Evolutionary conservation across 2,329 filamentous ascomycete species (phyloP), one percentile per base, ranked within the genome.

Genomic region (Arthrocladium fulminans): DNA sequence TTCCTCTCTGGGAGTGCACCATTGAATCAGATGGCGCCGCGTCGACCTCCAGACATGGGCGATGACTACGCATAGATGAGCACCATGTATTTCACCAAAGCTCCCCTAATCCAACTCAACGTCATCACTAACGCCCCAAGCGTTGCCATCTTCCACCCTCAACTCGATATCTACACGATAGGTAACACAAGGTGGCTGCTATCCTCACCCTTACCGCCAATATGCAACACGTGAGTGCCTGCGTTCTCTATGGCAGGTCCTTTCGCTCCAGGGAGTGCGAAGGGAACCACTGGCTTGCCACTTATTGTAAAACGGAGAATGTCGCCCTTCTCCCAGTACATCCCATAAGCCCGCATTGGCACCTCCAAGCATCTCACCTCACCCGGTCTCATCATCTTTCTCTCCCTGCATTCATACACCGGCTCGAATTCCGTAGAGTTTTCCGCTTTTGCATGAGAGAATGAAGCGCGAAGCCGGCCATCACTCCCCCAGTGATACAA

Each of bases 401-500:
- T 24, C n/a, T 30, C 23, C 25, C 20, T 30, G 29, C 15, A 19
- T n/a, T 3, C 13, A 19, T 44, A 44, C 5, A n/a, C 10, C 27
- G 25, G 41, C 41, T 44, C 25, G 3, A 32, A 30, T n/a, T 30
- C 25, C 9, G 9, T 30, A 10, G 13, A 32, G 6, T 25, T 17
- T 13, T 25, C 20, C 22, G 5, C 20, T 12, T 3, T 10, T 22
- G 4, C 24, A 10, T 19, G 40, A 12, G 20, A 24, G 19, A 17
- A 30, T 13, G 7, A 9, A 9, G 24, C 41, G 41, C 41, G 25
- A 2, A 30, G 19, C 3, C 41, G 41, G 4, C 41, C 41, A 12
- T 44, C 25, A 20, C 19, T 23, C 8, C 41, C 40, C 19, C 19
- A 44, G 27, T 44, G 41, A 27, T 32, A 44, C 5, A 44, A 27